Evolutionary conservation across 306 rosid species (phyloP), one percentile per base, ranked within the genome.

Genomic region (Dryas alaskensis): DNA sequence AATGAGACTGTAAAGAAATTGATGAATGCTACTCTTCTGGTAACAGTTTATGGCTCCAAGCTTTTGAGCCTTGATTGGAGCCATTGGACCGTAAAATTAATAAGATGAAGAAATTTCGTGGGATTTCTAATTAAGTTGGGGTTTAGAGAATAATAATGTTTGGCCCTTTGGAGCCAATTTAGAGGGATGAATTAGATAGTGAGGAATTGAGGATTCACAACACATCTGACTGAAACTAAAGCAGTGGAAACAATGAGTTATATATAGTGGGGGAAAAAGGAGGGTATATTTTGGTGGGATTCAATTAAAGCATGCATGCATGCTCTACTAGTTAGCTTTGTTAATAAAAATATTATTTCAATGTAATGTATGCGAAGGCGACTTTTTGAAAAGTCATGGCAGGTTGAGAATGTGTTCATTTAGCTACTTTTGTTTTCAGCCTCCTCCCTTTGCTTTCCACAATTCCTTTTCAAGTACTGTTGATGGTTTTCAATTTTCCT

Each of bases 181-280:
- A 48, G 65, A 17, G 13, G 6, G 44, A 0, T 19, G 44, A 43
- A 4, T 54, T 39, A 12, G 67, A 13, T 37, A 65, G 58, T 17
- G 54, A 50, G 82, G 3, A 27, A 54, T 39, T 17, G 22, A 54
- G 42, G 46, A 31, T 44, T 69, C 48, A 11, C 11, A 65, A 58
- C 72, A 72, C 77, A 73, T 44, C 51, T 45, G 78, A 70, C 80
- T 74, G 86, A 82, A 79, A 74, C 44, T 70, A 58, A 27, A 76
- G 77, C 39, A 79, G 68, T 16, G 76, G 50, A 62, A 57, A 10
- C 59, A 25, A 62, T 0, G 70, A 44, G n/a, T 60, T 79, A 76
- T 83, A 79, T 79, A 83, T 53, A 37, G 74, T 0, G 68, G 46
- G 39, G 47, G 7, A 8, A 42, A 31, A 6, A 16, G 3, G 16